Base-by-base conservation (phyloP, 1,284 basidiomycete genomes). In the Pterula multifida region DNA sequence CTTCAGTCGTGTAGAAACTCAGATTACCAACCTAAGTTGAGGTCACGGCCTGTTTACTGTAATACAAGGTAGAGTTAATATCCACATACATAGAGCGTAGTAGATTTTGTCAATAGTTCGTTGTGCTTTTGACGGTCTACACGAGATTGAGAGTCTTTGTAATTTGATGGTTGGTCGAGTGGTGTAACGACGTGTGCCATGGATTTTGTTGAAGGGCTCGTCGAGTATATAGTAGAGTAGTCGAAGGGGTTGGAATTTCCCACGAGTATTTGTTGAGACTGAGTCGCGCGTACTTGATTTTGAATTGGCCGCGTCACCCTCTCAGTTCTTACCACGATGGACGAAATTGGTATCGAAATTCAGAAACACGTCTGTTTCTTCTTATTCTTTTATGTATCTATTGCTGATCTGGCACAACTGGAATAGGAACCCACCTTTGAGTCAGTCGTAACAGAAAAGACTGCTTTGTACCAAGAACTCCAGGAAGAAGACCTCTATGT, bases 1-100 rank as follows among this genome's bases (percentile, higher is more conserved):
- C 94, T 70, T 99, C 96, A 47, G 95, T 98, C 9, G 94, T 98
- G 70, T 90, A 96, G 68, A 95, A 97, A 69, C 90, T 93, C 64
- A 98, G 72, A 66, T 98, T 97, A 61, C 94, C 96, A 61, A 98
- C 85, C 80, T 97, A 57, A 59, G 61, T 53, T 12, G n/a, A 42
- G 39, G 26, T 4, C 9, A 13, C 23, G 22, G 12, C 28, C 28
- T n/a, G n/a, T n/a, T n/a, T n/a, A n/a, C n/a, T n/a, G n/a, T n/a
- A n/a, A n/a, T n/a, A n/a, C n/a, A 36, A 13, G 52, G 48, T 28
- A 35, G 23, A 36, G 25, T 36, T 44, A 45, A 28, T 24, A 52
- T 51, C 26, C 44, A 71, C 79, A 54, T 63, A 88, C 86, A 62
- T 90, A 90, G 56, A 90, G 70, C 2, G 86, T 90, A 28, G 80